These are phyloP conservation scores for Penicillium longicatenatum DNA, from an alignment of 495 filamentous ascomycete species.

Conservation along the genomic window DNA sequence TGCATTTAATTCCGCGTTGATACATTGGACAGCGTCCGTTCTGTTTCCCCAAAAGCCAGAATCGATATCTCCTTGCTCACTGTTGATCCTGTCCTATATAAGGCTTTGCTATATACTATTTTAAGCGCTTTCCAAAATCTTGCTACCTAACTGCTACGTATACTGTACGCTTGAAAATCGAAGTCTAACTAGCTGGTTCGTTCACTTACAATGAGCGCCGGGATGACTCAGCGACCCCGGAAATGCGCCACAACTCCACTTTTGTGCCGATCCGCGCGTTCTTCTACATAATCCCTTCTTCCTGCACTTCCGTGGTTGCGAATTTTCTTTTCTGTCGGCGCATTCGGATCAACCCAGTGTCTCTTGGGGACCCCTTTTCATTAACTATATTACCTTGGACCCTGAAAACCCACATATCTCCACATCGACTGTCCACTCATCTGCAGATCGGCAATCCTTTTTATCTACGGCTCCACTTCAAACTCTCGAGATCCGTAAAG, in stretches of 20 bases:
- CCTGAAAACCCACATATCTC: neutral
- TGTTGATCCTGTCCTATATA: neutral
- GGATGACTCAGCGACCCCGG: constrained; percentile 17
- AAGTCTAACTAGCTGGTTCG: too few relatives aligned
- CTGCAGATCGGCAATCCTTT: constrained; percentile 6
- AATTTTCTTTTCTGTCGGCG: neutral
- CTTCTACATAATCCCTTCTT: constrained; percentile 10
- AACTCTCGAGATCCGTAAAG: constrained; percentile 1
- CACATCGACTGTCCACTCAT: neutral
- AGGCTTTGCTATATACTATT: constrained; percentile 1
- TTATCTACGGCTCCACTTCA: constrained; percentile 8
- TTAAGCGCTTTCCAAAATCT: neutral
- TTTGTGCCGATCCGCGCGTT: constrained; percentile 20
- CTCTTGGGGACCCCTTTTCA: neutral
- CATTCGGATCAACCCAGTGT: neutral
- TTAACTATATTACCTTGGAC: neutral
- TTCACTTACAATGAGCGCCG: too few relatives aligned
- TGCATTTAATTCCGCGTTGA: constrained; percentile 28
- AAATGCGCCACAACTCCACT: constrained; percentile 24
- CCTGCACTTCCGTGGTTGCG: neutral
- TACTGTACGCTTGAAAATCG: too few relatives aligned
- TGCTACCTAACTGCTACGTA: neutral
- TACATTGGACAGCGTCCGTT: constrained; percentile 26
- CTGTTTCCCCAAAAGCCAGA: constrained; percentile 23
- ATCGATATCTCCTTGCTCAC: constrained; percentile 9